Percentiles rank a stretch among this genome's conserved stretches.
Conservation (phyloP, 306 rosid genomes). For the Castanea sativa region DNA sequence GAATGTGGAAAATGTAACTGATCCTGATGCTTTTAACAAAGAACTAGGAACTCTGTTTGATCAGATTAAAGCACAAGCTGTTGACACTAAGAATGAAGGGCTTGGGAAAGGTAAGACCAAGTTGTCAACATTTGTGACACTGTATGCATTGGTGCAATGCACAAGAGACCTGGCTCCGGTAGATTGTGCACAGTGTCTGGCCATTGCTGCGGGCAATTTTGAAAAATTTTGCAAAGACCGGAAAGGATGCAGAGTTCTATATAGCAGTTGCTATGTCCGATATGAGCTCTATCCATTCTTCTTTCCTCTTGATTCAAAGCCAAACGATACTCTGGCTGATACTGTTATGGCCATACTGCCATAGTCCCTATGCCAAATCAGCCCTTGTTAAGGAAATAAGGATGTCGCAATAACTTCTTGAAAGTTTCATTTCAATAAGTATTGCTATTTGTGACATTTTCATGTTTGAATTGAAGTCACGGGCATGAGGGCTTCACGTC, state of each 20-base stretch:
- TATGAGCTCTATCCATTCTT: constrained; percentile 73
- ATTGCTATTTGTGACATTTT: no score
- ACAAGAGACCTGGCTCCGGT: no score
- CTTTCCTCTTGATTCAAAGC: constrained; percentile 49
- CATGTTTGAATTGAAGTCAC: no score
- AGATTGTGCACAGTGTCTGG: no score
- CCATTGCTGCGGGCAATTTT: no score
- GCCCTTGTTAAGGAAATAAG: neutral
- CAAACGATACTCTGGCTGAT: constrained; percentile 4
- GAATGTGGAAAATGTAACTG: no score
- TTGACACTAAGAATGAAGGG: constrained; percentile 11
- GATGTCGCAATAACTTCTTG: constrained; percentile 12
- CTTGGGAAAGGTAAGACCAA: no score
- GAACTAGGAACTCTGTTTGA: constrained; percentile 29
- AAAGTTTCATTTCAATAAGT: neutral
- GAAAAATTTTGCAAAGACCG: neutral
- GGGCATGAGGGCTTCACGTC: no score
- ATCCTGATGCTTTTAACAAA: no score
- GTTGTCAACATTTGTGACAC: no score
- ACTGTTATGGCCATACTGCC: constrained; percentile 15
- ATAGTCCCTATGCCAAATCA: neutral
- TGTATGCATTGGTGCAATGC: no score
- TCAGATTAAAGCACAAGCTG: constrained; percentile 42
- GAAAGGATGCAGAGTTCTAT: constrained; percentile 59
- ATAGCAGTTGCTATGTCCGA: constrained; percentile 66